A percentile compares a stretch with the other conserved stretches of the same genome.
phyloP scores from a whole-genome alignment of 352 stramenopile species.

The Phytophthora kernoviae region DNA sequence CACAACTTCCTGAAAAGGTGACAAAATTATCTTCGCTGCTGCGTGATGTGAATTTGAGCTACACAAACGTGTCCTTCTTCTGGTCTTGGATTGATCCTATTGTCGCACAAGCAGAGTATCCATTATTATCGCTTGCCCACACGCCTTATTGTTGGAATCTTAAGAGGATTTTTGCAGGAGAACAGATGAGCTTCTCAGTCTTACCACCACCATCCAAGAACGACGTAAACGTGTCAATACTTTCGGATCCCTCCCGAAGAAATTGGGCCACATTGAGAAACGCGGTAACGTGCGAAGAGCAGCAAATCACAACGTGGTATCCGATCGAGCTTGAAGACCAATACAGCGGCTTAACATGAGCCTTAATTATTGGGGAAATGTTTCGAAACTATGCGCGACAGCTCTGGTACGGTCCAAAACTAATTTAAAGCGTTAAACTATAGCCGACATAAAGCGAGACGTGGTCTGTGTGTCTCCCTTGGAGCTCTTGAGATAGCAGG shows the following conservation, averaged over 20 bases:
- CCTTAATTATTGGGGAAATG: not conserved
- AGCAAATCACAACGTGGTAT: conserved; percentile 16
- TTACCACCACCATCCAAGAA: not conserved
- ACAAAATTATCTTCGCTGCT: conserved; percentile 9
- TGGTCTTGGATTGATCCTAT: conserved; percentile 23
- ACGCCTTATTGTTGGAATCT: conserved; percentile 21
- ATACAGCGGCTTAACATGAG: conserved; percentile 10
- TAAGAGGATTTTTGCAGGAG: conserved; percentile 3
- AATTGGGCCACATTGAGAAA: conserved; percentile 19
- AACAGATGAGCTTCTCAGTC: conserved; percentile 10
- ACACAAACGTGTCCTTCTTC: conserved; percentile 19
- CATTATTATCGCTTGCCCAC: conserved; percentile 5
- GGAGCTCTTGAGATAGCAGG: conserved; percentile 67
- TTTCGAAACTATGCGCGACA: too few species aligned
- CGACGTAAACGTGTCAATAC: not conserved
- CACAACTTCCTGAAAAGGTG: conserved; percentile 15
- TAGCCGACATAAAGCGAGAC: conserved; percentile 21
- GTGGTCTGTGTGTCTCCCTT: conserved; percentile 27
- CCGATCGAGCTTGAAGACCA: conserved; percentile 27
- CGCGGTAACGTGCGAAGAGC: conserved; percentile 10
- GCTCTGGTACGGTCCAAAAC: too few species aligned
- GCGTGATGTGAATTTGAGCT: conserved; percentile 12
- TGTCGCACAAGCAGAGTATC: not conserved
- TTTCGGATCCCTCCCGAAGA: conserved; percentile 3
- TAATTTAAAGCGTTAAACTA: conserved; percentile 10